phyloP scores from a whole-genome alignment of 116 monocot genomes.

The Posidonia oceanica region DNA sequence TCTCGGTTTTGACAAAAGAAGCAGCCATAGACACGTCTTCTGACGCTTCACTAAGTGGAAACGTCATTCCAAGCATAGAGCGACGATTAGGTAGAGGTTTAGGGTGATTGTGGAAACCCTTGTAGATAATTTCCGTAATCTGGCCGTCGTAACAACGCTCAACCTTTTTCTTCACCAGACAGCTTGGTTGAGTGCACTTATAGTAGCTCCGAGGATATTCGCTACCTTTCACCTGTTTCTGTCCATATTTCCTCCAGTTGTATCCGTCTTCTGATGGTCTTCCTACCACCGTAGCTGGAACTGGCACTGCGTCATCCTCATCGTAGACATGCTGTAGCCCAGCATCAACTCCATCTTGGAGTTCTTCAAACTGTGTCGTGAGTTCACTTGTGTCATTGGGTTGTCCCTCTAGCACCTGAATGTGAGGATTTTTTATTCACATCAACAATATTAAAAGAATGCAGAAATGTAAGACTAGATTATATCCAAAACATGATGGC shows the following conservation, averaged over 20 bases:
- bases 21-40: background rate
- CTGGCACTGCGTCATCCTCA: too few species aligned
- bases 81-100: conserved; percentile 36
- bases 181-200: conserved; percentile 71
- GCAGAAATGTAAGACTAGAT: too few species aligned
- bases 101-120: conserved; percentile 61
- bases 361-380: too few species aligned
- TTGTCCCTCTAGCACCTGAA: too few species aligned
- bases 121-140: conserved; percentile 77
- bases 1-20: background rate
- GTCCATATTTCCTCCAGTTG: conserved; percentile 89
- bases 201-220: conserved; percentile 88
- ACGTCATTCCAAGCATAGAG: background rate
- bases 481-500: too few species aligned
- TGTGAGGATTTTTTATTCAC: too few species aligned
- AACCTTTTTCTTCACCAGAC: conserved; percentile 87
- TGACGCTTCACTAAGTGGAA: background rate
- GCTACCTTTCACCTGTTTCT: conserved; percentile 83
- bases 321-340: too few species aligned
- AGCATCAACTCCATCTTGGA: too few species aligned
- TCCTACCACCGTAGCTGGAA: too few species aligned
- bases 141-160: conserved; percentile 47
- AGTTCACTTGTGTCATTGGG: too few species aligned
- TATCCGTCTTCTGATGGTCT: conserved; percentile 57
- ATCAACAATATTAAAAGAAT: too few species aligned